Evolutionary conservation across 2,329 filamentous ascomycete species (phyloP).

Genomic region (Penicillium sp.): DNA sequence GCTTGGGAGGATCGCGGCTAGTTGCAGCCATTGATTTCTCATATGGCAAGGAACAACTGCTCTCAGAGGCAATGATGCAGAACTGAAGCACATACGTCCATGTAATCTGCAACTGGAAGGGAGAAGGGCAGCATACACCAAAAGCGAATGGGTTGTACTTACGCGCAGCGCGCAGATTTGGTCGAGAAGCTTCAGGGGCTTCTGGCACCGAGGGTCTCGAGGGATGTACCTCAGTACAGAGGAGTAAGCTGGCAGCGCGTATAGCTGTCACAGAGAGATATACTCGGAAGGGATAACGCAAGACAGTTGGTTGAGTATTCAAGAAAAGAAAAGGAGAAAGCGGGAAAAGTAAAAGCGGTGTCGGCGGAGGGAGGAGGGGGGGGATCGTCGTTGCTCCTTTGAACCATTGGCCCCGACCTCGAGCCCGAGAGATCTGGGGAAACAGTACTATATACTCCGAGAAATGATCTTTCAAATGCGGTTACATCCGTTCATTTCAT

Average conservation of each 20-base stretch:
- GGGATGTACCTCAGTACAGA: slow-evolving; percentile 10
- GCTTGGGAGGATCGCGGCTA: background rate
- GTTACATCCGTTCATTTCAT: background rate
- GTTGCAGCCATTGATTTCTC: background rate
- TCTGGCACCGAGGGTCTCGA: background rate
- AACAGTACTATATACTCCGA: background rate
- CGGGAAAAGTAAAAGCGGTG: slow-evolving; percentile 26
- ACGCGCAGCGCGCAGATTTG: slow-evolving; percentile 14
- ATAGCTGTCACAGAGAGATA: background rate
- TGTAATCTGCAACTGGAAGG: background rate
- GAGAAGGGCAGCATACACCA: background rate
- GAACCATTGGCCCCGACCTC: background rate
- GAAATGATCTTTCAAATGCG: no score
- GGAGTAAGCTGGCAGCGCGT: slow-evolving; percentile 1
- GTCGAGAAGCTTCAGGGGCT: slow-evolving; percentile 14
- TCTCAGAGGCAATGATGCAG: background rate
- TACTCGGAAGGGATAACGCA: background rate
- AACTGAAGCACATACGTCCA: background rate
- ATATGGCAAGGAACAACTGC: background rate
- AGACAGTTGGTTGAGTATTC: background rate
- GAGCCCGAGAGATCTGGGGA: background rate
- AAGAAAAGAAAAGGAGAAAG: slow-evolving; percentile 20
- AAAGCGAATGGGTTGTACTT: slow-evolving; percentile 13
- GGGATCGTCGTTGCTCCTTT: slow-evolving; percentile 20
- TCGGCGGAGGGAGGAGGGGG: slow-evolving; percentile 16